These are phyloP conservation scores for Picea glauca DNA, from an alignment of 75 land plant species.

Conservation along the genomic window DNA sequence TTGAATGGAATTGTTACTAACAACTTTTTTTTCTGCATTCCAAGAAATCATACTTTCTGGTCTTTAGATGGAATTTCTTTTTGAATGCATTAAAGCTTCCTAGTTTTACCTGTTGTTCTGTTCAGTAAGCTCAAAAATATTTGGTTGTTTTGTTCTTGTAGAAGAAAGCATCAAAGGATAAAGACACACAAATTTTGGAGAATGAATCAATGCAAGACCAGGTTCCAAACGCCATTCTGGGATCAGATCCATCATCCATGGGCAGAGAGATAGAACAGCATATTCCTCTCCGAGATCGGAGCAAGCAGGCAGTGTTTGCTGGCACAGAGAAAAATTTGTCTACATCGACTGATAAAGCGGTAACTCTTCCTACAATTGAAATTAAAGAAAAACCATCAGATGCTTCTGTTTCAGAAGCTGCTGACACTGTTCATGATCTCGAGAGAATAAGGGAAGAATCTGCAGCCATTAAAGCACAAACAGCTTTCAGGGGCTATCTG, in stretches of 20 bases:
- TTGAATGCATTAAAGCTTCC: no score
- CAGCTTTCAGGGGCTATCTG: slow-evolving; percentile 80
- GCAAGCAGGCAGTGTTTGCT: slow-evolving; percentile 2
- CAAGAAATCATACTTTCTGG: no score
- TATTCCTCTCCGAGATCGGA: slow-evolving; percentile 10
- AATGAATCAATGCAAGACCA: slow-evolving; percentile 13
- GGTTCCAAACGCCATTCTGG: not conserved
- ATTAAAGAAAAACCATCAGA: slow-evolving; percentile 6
- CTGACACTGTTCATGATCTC: slow-evolving; percentile 7
- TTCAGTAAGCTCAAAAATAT: no score
- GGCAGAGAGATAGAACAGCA: slow-evolving; percentile 3
- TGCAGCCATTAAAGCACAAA: slow-evolving; percentile 82
- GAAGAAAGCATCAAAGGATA: slow-evolving; percentile 23
- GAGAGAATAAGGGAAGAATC: slow-evolving; percentile 37
- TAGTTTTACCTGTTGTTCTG: no score
- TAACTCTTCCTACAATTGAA: slow-evolving; percentile 9
- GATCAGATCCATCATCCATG: slow-evolving; percentile 20
- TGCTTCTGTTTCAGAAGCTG: not conserved
- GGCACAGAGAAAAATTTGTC: not conserved
- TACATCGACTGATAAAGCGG: slow-evolving; percentile 4
- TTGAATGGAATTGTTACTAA: no score
- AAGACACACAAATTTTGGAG: slow-evolving; percentile 9
- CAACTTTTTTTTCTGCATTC: no score
- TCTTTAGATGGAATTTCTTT: no score
- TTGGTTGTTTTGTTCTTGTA: not conserved